These are phyloP conservation scores for Xylariales sp. DNA, from an alignment of 2,329 filamentous ascomycete genomes.

Conservation along the genomic window DNA sequence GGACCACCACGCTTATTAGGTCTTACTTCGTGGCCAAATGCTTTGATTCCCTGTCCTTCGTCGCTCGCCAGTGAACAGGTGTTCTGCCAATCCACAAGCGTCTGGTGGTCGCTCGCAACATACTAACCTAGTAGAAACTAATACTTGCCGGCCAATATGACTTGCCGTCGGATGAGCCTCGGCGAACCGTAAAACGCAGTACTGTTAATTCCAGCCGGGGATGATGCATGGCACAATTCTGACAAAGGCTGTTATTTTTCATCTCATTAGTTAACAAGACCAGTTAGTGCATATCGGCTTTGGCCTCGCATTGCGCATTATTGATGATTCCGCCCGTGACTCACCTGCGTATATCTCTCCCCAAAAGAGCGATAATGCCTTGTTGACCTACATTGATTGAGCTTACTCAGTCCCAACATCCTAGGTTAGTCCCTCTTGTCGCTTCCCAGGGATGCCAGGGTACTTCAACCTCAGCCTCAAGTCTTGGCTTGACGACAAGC, in stretches of 20 bases:
- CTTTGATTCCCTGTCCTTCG: neutral
- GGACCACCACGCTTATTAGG: constrained; percentile 2
- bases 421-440: no score
- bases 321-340: constrained; percentile 9
- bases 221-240: no score
- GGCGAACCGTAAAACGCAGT: neutral
- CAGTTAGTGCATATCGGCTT: neutral
- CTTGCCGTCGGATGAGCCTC: neutral
- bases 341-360: neutral
- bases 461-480: constrained; percentile 15
- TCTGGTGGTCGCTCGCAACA: neutral
- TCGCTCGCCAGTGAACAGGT: constrained; percentile 7
- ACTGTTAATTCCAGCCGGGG: neutral
- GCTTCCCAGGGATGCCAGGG: neutral
- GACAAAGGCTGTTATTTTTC: neutral
- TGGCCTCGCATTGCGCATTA: neutral
- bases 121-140: neutral
- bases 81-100: neutral
- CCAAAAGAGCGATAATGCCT: neutral
- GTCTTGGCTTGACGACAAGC: constrained; percentile 13
- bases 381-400: constrained; percentile 3
- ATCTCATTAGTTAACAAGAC: neutral
- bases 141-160: neutral
- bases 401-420: constrained; percentile 5
- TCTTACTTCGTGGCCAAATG: neutral